Percentiles rank a stretch among this genome's conserved stretches.
These are phyloP conservation scores for Ophiocordyceps sinensis DNA, from an alignment of 2,329 filamentous ascomycete species.

Conservation along the genomic window DNA sequence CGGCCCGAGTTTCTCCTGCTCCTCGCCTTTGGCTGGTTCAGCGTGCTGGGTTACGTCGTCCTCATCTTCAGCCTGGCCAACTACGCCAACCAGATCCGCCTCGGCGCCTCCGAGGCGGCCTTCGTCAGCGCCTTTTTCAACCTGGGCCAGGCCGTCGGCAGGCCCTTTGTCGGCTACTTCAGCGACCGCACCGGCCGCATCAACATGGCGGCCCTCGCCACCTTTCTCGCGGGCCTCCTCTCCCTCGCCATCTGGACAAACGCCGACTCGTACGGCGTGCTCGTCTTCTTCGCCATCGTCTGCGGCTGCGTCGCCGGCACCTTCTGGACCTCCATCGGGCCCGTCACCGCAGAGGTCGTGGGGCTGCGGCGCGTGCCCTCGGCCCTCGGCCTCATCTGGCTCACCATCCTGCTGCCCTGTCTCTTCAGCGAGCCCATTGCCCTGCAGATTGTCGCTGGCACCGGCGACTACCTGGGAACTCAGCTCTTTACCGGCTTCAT, in stretches of 20 bases:
- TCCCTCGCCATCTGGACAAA: slow-evolving; percentile 62
- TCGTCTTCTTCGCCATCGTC: slow-evolving; percentile 57
- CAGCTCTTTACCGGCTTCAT: slow-evolving; percentile 47
- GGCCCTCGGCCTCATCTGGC: slow-evolving; percentile 55
- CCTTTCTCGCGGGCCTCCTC: slow-evolving; percentile 48
- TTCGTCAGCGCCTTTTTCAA: slow-evolving; percentile 63
- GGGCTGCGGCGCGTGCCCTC: slow-evolving; percentile 55
- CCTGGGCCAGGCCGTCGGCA: slow-evolving; percentile 48
- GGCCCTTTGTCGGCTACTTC: slow-evolving; percentile 58
- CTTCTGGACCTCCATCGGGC: slow-evolving; percentile 55
- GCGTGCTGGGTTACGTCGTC: slow-evolving; percentile 59
- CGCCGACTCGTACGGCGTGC: slow-evolving; percentile 44
- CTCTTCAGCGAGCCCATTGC: slow-evolving; percentile 56
- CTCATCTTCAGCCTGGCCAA: slow-evolving; percentile 65
- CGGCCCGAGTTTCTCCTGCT: slow-evolving; percentile 49
- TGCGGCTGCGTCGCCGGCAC: slow-evolving; percentile 59
- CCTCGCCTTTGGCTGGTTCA: slow-evolving; percentile 54
- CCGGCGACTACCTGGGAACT: slow-evolving; percentile 33
- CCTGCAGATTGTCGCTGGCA: slow-evolving; percentile 32
- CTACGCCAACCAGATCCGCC: slow-evolving; percentile 54
- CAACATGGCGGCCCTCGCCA: slow-evolving; percentile 55
- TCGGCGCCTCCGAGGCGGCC: slow-evolving; percentile 51
- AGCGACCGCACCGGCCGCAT: slow-evolving; percentile 57
- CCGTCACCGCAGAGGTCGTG: slow-evolving; percentile 60
- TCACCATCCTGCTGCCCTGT: slow-evolving; percentile 54